Evolutionary conservation across 192 early-diverging fungal species (phyloP).

Genomic region (Coemansia sp.): DNA sequence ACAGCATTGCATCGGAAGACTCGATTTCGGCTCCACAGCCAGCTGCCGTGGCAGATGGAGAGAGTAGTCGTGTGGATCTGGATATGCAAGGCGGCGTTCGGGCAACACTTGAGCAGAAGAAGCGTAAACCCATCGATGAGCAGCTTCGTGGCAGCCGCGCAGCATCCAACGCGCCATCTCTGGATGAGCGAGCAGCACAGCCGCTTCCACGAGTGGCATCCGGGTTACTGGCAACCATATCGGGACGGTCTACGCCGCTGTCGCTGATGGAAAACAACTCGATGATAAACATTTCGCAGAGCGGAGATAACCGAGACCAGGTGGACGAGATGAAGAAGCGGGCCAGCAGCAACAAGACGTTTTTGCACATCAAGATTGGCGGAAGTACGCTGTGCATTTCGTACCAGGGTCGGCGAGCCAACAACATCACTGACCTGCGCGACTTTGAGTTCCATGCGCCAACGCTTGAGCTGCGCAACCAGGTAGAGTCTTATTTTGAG

Average conservation of each 20-base stretch:
- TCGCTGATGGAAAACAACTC: constrained; percentile 32
- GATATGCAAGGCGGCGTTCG: constrained; percentile 1
- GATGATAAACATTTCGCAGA: constrained; percentile 35
- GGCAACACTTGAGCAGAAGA: background rate
- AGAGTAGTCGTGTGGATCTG: background rate
- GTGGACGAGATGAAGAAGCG: constrained; percentile 82
- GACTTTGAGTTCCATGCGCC: constrained; percentile 55
- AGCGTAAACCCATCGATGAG: constrained; percentile 1
- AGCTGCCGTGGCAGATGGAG: background rate
- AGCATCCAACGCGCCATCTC: constrained; percentile 1
- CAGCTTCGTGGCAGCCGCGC: constrained; percentile 4
- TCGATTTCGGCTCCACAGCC: background rate
- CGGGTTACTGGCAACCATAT: constrained; percentile 26
- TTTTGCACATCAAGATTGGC: constrained; percentile 88
- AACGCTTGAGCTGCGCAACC: constrained; percentile 48
- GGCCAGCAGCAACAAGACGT: constrained; percentile 80
- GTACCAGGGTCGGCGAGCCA: constrained; percentile 70
- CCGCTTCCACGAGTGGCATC: constrained; percentile 22
- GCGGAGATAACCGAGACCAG: constrained; percentile 47
- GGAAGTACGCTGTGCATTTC: constrained; percentile 76
- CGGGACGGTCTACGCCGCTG: constrained; percentile 26
- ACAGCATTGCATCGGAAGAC: constrained; percentile 9
- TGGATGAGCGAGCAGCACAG: background rate
- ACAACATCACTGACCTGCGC: constrained; percentile 50
- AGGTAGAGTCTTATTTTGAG: constrained; percentile 55